Conservation (phyloP, 2,329 filamentous ascomycete genomes). For the Chalaropsis thielavioides region DNA sequence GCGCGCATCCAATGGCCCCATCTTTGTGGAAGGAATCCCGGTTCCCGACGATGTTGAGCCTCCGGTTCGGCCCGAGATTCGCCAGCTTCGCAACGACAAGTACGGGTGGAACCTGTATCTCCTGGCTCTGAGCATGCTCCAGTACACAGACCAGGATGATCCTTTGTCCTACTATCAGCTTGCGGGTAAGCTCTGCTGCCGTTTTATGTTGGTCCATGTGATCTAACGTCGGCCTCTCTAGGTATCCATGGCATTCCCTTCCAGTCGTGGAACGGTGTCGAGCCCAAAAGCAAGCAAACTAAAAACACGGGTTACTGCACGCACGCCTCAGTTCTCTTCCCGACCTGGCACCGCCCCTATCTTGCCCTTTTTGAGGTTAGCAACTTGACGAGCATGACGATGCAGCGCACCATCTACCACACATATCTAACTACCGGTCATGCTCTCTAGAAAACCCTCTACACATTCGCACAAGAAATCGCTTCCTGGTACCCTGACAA, state of each 20-base stretch:
- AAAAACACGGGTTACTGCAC: constrained; percentile 55
- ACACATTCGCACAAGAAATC: constrained; percentile 24
- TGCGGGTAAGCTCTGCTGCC: constrained; percentile 39
- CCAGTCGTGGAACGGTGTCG: constrained; percentile 38
- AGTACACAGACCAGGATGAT: constrained; percentile 47
- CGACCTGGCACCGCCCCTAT: constrained; percentile 74
- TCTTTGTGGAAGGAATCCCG: constrained; percentile 11
- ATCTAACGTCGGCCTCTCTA: constrained; percentile 23
- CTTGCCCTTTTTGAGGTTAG: constrained; percentile 45
- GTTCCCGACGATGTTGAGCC: constrained; percentile 27
- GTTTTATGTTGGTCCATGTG: not conserved
- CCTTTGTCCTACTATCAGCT: constrained; percentile 65
- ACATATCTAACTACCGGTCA: not conserved
- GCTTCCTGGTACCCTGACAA: constrained; percentile 35
- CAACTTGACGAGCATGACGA: not conserved
- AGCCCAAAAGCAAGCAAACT: constrained; percentile 27
- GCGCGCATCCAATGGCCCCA: not conserved
- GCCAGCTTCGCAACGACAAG: constrained; percentile 46
- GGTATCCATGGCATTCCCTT: constrained; percentile 70
- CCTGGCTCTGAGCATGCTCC: constrained; percentile 58
- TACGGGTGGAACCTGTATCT: constrained; percentile 66
- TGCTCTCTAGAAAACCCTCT: constrained; percentile 17
- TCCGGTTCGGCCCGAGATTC: constrained; percentile 49
- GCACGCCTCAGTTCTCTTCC: constrained; percentile 62
- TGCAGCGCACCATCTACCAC: not conserved